Conservation (phyloP, 805 yeast species). For the Saccharomycopsis fodiens region DNA sequence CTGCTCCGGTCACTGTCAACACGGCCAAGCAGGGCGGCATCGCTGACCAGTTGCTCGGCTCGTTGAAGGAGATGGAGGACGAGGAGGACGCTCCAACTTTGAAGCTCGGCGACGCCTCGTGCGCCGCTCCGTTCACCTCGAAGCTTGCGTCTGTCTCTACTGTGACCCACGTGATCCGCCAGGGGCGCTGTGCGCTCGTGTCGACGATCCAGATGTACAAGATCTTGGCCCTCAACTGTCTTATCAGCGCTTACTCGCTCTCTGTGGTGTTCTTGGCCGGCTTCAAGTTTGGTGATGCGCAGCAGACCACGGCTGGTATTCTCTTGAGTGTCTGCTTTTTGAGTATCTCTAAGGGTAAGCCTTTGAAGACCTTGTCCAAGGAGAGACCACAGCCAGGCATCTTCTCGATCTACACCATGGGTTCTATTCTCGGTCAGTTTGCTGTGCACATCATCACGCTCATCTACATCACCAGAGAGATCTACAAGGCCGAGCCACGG, state of each 20-base stretch:
- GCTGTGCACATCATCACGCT: constrained; percentile 83
- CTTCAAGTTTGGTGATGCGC: constrained; percentile 96
- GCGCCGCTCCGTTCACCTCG: constrained; percentile 98
- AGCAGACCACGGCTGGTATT: constrained; percentile 94
- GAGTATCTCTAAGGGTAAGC: constrained; percentile 89
- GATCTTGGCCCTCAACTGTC: constrained; percentile 91
- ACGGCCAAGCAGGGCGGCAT: constrained; percentile 30
- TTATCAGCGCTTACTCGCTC: constrained; percentile 92
- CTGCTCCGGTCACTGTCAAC: constrained; percentile 32
- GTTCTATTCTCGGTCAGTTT: constrained; percentile 93
- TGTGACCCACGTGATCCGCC: constrained; percentile 89
- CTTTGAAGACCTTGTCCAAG: constrained; percentile 79
- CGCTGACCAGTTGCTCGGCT: constrained; percentile 59
- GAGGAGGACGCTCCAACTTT: constrained; percentile 81
- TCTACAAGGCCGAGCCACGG: constrained; percentile 85
- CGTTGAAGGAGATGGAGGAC: constrained; percentile 47
- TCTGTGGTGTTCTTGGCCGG: constrained; percentile 94
- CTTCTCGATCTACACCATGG: constrained; percentile 93
- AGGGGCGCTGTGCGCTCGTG: constrained; percentile 96
- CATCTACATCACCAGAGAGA: constrained; percentile 75
- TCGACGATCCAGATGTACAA: constrained; percentile 99
- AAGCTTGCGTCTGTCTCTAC: constrained; percentile 87
- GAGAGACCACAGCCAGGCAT: constrained; percentile 98
- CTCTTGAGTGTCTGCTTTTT: constrained; percentile 89
- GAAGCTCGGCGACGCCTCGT: constrained; percentile 97